Base-by-base conservation (phyloP, 208 protist species). In the Trypanosoma congolense region DNA sequence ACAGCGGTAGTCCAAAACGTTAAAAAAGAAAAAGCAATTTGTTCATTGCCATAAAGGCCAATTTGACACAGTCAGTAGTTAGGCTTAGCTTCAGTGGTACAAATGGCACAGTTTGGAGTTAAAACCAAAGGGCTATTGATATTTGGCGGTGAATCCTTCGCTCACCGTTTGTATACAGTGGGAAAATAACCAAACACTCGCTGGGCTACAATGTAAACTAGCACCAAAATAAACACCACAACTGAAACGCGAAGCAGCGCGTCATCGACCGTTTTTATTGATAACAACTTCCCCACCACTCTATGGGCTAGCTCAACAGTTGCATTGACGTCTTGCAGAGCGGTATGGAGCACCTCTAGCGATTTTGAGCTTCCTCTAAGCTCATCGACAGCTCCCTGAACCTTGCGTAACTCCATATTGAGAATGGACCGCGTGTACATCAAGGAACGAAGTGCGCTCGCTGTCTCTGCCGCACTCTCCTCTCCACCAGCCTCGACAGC, bases 111-210 rank as follows among this genome's bases (percentile, higher is more conserved):
- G n/a, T n/a, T n/a, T n/a, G n/a, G n/a, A n/a, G n/a, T n/a, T n/a
- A n/a, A n/a, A n/a, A n/a, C n/a, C n/a, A n/a, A n/a, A n/a, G n/a
- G n/a, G n/a, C n/a, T n/a, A n/a, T n/a, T n/a, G n/a, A n/a, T n/a
- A n/a, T n/a, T n/a, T n/a, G n/a, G n/a, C n/a, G n/a, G n/a, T n/a
- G n/a, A n/a, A n/a, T n/a, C 33, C 33, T 6, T 38, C 33, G 9
- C 12, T 38, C 33, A 38, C n/a, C 84, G 73, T 52, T 77, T 80
- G 45, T 75, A 59, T 16, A 61, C 72, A 14, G 65, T 59, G 16
- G 82, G 75, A 61, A 91, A 91, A 45, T 89, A 73, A 10, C 83
- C 79, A 46, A 84, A 73, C 3, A 86, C 48, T 2, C 87, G 75
- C 28, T 94, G 87, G 28, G 64, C 62, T 21, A 83, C 1, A 5